A percentile compares a stretch with the other conserved stretches of the same genome.
These are phyloP conservation scores for Acarospora socialis DNA, from an alignment of 2,329 filamentous ascomycete species.

Conservation along the genomic window DNA sequence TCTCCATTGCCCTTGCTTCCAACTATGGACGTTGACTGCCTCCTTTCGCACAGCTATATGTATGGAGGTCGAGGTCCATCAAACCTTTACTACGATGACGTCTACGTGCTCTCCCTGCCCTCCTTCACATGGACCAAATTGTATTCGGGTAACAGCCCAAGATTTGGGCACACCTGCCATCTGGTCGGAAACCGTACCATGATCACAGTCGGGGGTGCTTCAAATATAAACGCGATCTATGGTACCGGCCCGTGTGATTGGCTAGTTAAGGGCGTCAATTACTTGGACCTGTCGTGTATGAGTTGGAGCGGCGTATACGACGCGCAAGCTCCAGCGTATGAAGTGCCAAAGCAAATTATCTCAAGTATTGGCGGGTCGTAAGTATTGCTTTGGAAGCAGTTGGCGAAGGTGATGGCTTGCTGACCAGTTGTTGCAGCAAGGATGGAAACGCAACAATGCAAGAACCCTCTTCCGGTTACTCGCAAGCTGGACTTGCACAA, in stretches of 20 bases:
- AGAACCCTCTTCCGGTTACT: slow-evolving; percentile 12
- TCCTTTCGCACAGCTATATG: slow-evolving; percentile 20
- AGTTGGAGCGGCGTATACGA: slow-evolving; percentile 21
- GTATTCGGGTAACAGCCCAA: slow-evolving; percentile 23
- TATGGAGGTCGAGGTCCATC: slow-evolving; percentile 33
- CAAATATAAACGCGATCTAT: slow-evolving; percentile 10
- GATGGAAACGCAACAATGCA: slow-evolving; percentile 13
- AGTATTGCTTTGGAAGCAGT: background rate
- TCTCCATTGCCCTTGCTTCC: background rate
- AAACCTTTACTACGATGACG: slow-evolving; percentile 26
- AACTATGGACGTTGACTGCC: background rate
- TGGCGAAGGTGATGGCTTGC: background rate
- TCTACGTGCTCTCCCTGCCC: slow-evolving; percentile 32
- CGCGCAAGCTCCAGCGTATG: slow-evolving; percentile 16
- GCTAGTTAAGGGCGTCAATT: slow-evolving; percentile 20
- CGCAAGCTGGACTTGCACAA: slow-evolving; percentile 10
- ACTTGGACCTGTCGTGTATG: slow-evolving; percentile 20
- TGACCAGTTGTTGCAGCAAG: slow-evolving; percentile 2
- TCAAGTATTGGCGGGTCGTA: slow-evolving; percentile 18
- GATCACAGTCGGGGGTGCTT: slow-evolving; percentile 27
- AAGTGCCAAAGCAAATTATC: slow-evolving; percentile 16
- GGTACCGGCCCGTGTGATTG: slow-evolving; percentile 19
- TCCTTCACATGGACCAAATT: slow-evolving; percentile 32
- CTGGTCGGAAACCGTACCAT: slow-evolving; percentile 26
- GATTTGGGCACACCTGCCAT: slow-evolving; percentile 30